Evolutionary conservation across 495 filamentous ascomycete species (phyloP), one percentile per base, ranked within the genome.

Genomic region (Thozetella sp.): DNA sequence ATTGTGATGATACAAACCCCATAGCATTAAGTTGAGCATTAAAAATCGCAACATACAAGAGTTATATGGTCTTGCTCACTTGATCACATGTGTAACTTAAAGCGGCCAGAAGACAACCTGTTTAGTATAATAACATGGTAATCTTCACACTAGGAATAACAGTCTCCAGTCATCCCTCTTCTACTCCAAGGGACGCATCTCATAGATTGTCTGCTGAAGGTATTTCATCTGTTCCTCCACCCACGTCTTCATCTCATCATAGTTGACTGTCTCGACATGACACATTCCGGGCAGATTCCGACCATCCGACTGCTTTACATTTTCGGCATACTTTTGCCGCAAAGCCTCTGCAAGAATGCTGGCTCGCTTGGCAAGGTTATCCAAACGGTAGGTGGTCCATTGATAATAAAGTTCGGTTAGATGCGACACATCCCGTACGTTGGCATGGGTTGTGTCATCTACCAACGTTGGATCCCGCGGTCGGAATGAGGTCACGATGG

Each of bases 401-500:
- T 48, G 43, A 48, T 48, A 48, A n/a, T 48, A 48, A 11, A 48
- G 43, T 20, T 48, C 43, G 6, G 9, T 11, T 4, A 48, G n/a
- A 20, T 48, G 43, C 6, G 43, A 48, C n/a, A 13, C n/a, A 20
- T 19, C n/a, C 43, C 43, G 43, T 4, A 48, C n/a, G 43, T 48
- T 48, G 43, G 43, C 43, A 20, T 48, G 9, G 12, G 43, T 48
- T 10, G 43, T 48, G 3, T 48, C 43, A 48, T 48, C 43, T n/a
- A 48, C 43, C 3, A 9, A n/a, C 12, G n/a, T 20, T 3, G 43
- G 43, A 20, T 48, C n/a, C 6, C n/a, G 9, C 9, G 86, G 84
- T 3, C 87, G 80, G 69, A 90, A 88, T 3, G 86, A 87, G 3
- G 87, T 89, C 22, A 89, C 86, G 74, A 86, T 85, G 13, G 83